Percentiles rank a stretch among this genome's conserved stretches.
phyloP scores from a whole-genome alignment of 192 early-diverging fungal genomes.

The Coemansia brasiliensis region DNA sequence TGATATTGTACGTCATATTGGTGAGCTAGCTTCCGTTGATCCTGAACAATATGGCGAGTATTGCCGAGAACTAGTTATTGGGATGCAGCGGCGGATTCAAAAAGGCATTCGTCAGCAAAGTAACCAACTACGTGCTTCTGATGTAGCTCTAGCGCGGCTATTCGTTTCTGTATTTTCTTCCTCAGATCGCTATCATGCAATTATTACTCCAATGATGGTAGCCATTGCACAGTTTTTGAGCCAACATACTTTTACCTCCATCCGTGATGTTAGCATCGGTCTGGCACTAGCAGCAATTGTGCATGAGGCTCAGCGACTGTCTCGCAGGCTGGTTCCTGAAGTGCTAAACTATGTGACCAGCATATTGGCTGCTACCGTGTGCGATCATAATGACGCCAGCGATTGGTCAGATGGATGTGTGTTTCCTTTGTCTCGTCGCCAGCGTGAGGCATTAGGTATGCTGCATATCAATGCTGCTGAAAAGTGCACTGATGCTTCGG shows the following conservation, averaged over 20 bases:
- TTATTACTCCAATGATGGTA: constrained; percentile 82
- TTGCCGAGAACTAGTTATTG: constrained; percentile 57
- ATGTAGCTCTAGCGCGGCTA: constrained; percentile 67
- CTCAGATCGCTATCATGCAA: constrained; percentile 87
- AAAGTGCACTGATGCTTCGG: constrained; percentile 5
- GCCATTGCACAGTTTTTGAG: constrained; percentile 77
- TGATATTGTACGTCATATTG: constrained; percentile 61
- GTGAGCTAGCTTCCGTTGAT: constrained; percentile 63
- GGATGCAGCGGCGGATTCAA: constrained; percentile 56
- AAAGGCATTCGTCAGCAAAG: constrained; percentile 16
- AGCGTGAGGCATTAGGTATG: constrained; percentile 19
- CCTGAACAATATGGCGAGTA: constrained; percentile 60
- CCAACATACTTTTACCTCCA: constrained; percentile 60
- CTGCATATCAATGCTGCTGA: constrained; percentile 16
- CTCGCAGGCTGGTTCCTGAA: constrained; percentile 77
- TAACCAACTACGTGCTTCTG: constrained; percentile 48
- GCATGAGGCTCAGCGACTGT: constrained; percentile 63
- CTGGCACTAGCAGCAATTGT: constrained; percentile 76
- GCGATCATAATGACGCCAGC: constrained; percentile 4
- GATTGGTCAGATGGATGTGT: constrained; percentile 26
- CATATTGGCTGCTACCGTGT: constrained; percentile 32
- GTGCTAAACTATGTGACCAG: constrained; percentile 62
- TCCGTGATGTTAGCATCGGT: constrained; percentile 69
- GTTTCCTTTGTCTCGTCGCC: constrained; percentile 30
- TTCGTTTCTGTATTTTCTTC: constrained; percentile 82